Conservation (phyloP, 2,329 filamentous ascomycete genomes). For the Zopfia rhizophila region DNA sequence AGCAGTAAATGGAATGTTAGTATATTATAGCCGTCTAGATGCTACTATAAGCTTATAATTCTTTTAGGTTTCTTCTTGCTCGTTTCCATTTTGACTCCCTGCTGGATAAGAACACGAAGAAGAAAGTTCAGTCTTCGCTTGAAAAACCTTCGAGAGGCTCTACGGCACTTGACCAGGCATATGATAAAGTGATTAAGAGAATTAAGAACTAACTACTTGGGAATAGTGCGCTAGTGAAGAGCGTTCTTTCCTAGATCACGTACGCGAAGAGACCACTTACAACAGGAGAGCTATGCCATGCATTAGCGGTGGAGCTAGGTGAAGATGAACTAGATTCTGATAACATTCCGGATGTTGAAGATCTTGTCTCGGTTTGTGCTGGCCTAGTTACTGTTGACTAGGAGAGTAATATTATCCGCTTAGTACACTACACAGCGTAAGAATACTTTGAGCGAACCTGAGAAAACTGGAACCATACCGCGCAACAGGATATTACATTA, state of each 20-base stretch:
- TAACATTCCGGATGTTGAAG: slow-evolving; percentile 13
- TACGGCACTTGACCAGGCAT: slow-evolving; percentile 50
- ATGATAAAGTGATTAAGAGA: slow-evolving; percentile 54
- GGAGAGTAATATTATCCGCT: slow-evolving; percentile 31
- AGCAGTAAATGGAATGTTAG: background rate
- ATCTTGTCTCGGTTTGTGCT: slow-evolving; percentile 23
- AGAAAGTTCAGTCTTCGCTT: slow-evolving; percentile 45
- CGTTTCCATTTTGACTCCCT: slow-evolving; percentile 50
- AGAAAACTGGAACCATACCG: slow-evolving; percentile 28
- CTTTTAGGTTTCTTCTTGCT: slow-evolving; percentile 55
- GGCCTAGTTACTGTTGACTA: slow-evolving; percentile 39
- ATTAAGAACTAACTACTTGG: slow-evolving; percentile 50
- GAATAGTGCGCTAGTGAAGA: slow-evolving; percentile 46
- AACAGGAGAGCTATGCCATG: slow-evolving; percentile 11
- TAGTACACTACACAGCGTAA: slow-evolving; percentile 32
- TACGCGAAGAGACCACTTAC: slow-evolving; percentile 10
- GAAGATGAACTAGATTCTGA: slow-evolving; percentile 10
- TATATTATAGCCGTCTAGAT: background rate
- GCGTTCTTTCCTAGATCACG: no score
- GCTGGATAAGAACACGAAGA: slow-evolving; percentile 36
- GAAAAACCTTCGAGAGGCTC: slow-evolving; percentile 37
- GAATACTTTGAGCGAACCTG: slow-evolving; percentile 33
- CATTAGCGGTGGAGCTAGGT: slow-evolving; percentile 7
- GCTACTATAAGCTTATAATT: slow-evolving; percentile 10
- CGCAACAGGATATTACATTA: slow-evolving; percentile 25